phyloP scores from a whole-genome alignment of 208 protist species.

The Leishmania aethiopica region DNA sequence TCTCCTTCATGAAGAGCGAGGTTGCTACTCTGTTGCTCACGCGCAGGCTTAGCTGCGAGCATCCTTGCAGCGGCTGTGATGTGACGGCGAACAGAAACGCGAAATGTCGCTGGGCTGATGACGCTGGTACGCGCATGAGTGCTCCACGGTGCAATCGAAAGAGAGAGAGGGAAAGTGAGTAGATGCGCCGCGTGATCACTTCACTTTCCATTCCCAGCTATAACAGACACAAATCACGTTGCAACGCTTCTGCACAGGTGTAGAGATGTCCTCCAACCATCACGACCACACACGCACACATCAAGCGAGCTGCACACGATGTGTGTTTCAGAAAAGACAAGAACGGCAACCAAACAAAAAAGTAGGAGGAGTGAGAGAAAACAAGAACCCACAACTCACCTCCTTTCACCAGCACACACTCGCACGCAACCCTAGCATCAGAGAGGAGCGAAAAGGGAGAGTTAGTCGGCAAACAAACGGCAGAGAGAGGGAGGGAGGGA shows the following conservation, averaged over 20 bases:
- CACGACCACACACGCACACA: neutral
- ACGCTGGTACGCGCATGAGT: neutral
- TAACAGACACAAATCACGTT: neutral
- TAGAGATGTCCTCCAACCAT: neutral
- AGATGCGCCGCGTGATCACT: neutral
- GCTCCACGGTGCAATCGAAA: neutral
- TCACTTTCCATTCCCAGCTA: neutral
- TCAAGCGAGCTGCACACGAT: slow-evolving; percentile 12
- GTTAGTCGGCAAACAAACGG: neutral
- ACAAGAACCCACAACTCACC: neutral
- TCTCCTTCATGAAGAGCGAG: neutral
- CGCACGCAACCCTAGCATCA: neutral
- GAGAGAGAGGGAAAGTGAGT: neutral
- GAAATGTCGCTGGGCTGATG: neutral
- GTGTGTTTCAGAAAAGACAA: slow-evolving; percentile 3
- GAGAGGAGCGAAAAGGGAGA: neutral
- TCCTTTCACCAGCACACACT: neutral
- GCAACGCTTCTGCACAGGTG: neutral
- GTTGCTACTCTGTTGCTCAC: neutral
- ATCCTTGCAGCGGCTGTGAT: neutral
- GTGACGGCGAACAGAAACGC: neutral
- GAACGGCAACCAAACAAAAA: neutral
- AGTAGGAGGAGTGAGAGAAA: neutral
- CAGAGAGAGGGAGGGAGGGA: neutral
- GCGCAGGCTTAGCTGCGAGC: neutral